These are phyloP conservation scores for Didymella arachidicola DNA, from an alignment of 2,329 filamentous ascomycete genomes.

Conservation along the genomic window DNA sequence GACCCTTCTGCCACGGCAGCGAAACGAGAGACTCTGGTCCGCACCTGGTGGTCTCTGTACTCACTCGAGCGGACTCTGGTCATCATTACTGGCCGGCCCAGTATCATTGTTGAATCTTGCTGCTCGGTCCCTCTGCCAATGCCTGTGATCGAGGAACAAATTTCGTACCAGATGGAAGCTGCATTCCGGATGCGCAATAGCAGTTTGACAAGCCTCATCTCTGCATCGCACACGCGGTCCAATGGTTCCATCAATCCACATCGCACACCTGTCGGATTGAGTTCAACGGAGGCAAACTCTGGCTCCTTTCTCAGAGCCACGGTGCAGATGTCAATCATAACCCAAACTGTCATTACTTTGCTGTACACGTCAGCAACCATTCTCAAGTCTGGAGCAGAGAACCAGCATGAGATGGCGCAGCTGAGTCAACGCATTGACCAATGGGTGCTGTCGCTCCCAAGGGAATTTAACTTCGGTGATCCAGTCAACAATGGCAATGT, in stretches of 20 bases:
- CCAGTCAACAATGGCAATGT: slow-evolving; percentile 1
- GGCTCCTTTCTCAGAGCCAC: slow-evolving; percentile 39
- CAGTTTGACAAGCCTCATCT: slow-evolving; percentile 9
- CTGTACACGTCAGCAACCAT: slow-evolving; percentile 50
- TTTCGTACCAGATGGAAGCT: slow-evolving; percentile 21
- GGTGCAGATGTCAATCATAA: slow-evolving; percentile 44
- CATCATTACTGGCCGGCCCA: slow-evolving; percentile 52
- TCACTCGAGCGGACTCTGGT: slow-evolving; percentile 51
- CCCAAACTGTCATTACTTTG: slow-evolving; percentile 44
- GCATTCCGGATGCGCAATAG: slow-evolving; percentile 17
- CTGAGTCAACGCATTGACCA: slow-evolving; percentile 44
- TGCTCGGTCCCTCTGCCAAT: slow-evolving; percentile 49
- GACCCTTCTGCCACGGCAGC: slow-evolving; percentile 38
- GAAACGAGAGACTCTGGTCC: slow-evolving; percentile 48
- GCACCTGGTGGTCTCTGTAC: slow-evolving; percentile 54
- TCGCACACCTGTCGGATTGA: slow-evolving; percentile 7
- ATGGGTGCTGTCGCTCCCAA: slow-evolving; percentile 45
- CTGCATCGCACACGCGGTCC: slow-evolving; percentile 2
- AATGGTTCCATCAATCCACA: slow-evolving; percentile 9
- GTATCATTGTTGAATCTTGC: slow-evolving; percentile 45
- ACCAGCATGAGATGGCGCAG: slow-evolving; percentile 46
- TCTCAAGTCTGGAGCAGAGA: slow-evolving; percentile 41
- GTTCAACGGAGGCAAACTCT: slow-evolving; percentile 24
- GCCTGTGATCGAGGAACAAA: slow-evolving; percentile 32
- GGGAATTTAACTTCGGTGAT: slow-evolving; percentile 40